phyloP scores from a whole-genome alignment of 2,329 filamentous ascomycete genomes.

The Claviceps citrina region DNA sequence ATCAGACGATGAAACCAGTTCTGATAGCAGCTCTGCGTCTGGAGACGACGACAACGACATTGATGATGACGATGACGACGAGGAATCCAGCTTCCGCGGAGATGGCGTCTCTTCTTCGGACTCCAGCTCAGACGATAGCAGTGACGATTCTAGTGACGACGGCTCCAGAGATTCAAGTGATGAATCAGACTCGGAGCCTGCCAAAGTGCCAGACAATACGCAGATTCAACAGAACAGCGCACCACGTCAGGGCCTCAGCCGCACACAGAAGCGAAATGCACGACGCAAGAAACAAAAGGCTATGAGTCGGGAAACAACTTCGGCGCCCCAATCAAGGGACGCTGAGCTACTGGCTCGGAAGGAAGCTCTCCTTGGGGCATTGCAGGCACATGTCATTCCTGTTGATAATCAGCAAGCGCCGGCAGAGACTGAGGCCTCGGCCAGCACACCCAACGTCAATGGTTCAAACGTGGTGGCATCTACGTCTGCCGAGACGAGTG shows the following conservation, averaged over 20 bases:
- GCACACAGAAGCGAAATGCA: conserved; percentile 37
- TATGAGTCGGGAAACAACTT: conserved; percentile 1
- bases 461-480: neutral
- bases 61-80: neutral
- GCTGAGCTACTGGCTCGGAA: conserved; percentile 24
- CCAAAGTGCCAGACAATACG: conserved; percentile 1
- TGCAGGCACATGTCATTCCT: neutral
- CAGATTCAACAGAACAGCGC: neutral
- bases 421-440: neutral
- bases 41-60: neutral
- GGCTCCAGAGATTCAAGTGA: conserved; percentile 10
- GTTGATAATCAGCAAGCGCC: neutral
- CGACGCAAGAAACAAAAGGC: conserved; percentile 27
- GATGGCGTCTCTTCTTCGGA: neutral
- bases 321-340: conserved; percentile 4
- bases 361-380: conserved; percentile 19
- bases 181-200: conserved; percentile 8
- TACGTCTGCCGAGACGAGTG: neutral
- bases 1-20: neutral
- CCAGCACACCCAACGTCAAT: neutral
- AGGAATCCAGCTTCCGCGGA: neutral
- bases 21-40: neutral
- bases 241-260: conserved; percentile 22
- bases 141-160: conserved; percentile 10
- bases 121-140: neutral